Base-by-base conservation (phyloP, 176 grass and related monocot species). In the Pontederia crassipes region DNA sequence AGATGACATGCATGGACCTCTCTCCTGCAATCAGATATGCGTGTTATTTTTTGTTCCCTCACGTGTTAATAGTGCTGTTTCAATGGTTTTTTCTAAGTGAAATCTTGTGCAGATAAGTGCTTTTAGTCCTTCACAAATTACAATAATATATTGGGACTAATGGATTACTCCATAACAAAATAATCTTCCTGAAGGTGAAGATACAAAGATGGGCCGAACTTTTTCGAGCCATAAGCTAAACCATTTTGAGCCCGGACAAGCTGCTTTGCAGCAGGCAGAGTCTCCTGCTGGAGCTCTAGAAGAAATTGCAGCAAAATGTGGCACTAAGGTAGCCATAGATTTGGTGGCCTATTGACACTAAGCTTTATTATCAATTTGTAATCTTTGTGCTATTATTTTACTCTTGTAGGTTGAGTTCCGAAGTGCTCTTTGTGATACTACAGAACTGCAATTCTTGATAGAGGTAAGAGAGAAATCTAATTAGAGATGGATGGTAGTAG, bases 231-330 rank as follows among this genome's bases (percentile, higher is more conserved):
- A 77, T 28, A 83, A 46, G 72, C 75, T 35, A 45, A 46, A 8
- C 18, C 69, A 79, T 52, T 69, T 70, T 66, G 85, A 82, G 57
- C 13, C 68, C 32, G 76, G 54, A 57, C 59, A 64, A 26, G 59
- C 71, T 47, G 75, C 73, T 60, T 52, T 63, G 66, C 73, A 49
- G 53, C 57, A 66, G n/a, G 52, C 66, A 66, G 82, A 80, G 15
- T 75, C 67, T 52, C 75, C 61, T 66, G 76, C 54, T 45, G 60
- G 66, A 65, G 85, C 77, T 45, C 65, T 95, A 28, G 73, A 86
- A 51, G 75, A 76, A 48, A 95, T 95, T 59, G 85, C 89, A 14
- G 71, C 66, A 8, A 86, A 83, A 67, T 95, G 89, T 83, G 85
- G 85, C 76, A 80, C 75, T 70, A 95, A 89, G 86, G 90, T 95